Conservation (phyloP, 2,329 filamentous ascomycete genomes). For the Fusarium pilosicola region DNA sequence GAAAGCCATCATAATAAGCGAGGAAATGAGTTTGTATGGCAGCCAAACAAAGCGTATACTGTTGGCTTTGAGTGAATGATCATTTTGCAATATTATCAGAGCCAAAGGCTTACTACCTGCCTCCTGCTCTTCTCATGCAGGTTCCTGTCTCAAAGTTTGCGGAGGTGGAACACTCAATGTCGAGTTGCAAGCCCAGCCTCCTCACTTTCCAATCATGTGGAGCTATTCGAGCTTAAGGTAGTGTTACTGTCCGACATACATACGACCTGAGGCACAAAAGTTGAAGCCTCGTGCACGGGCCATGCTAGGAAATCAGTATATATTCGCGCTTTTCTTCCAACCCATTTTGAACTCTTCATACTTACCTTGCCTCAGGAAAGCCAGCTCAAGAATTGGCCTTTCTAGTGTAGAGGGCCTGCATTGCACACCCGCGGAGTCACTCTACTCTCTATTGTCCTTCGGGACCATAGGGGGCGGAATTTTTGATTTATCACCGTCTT, state of each 20-base stretch:
- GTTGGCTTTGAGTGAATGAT: neutral
- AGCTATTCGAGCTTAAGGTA: conserved; percentile 6
- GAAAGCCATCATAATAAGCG: neutral
- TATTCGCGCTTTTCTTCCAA: conserved; percentile 27
- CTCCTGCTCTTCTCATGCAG: conserved; percentile 8
- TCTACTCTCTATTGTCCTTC: conserved; percentile 63
- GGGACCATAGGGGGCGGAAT: conserved; percentile 64
- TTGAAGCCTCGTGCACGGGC: conserved; percentile 53
- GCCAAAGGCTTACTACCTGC: neutral
- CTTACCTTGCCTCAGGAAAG: conserved; percentile 61
- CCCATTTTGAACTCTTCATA: conserved; percentile 56
- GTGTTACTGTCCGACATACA: neutral
- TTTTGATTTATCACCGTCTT: conserved; percentile 60
- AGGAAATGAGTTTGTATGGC: neutral
- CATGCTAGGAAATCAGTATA: conserved; percentile 44
- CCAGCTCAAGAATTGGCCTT: conserved; percentile 58
- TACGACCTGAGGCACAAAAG: conserved; percentile 59
- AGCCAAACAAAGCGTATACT: neutral
- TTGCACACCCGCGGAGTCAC: conserved; percentile 63
- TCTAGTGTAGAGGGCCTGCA: conserved; percentile 61
- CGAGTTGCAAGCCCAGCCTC: conserved; percentile 7
- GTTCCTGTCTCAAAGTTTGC: conserved; percentile 13
- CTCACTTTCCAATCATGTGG: neutral
- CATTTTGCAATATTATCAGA: neutral
- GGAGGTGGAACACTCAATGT: conserved; percentile 1